Evolutionary conservation across 257 asterid genomes (phyloP).

Genomic region (Verbena officinalis): DNA sequence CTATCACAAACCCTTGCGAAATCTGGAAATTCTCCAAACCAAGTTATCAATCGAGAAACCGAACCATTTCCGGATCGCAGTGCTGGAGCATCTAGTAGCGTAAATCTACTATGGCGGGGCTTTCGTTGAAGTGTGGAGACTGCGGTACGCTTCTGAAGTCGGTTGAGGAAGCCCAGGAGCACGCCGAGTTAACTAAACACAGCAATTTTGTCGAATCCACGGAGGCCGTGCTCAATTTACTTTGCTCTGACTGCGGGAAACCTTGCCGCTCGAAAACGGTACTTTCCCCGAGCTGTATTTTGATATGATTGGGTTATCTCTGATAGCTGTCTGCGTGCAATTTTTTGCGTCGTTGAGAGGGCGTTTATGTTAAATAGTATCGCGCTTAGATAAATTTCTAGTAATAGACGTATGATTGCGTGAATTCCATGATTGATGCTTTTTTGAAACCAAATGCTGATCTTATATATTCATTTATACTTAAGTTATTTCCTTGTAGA

Average conservation of each 20-base stretch:
- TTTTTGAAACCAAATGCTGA: background rate
- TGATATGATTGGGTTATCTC: conserved; percentile 4
- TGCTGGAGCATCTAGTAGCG: conserved; percentile 3
- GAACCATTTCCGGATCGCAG: background rate
- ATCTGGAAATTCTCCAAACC: background rate
- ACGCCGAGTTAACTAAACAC: conserved; percentile 90
- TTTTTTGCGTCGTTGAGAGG: background rate
- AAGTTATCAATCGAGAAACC: conserved; percentile 23
- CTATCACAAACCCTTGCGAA: conserved; percentile 16
- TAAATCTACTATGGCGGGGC: conserved; percentile 66
- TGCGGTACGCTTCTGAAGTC: conserved; percentile 88
- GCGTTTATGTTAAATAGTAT: background rate
- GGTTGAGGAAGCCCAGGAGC: conserved; percentile 96
- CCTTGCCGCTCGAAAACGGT: conserved; percentile 97
- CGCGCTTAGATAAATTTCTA: background rate
- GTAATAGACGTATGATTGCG: background rate
- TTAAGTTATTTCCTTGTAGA: background rate
- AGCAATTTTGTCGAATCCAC: conserved; percentile 81
- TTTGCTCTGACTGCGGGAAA: conserved; percentile 83
- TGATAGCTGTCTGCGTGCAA: background rate
- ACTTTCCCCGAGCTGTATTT: conserved; percentile 20
- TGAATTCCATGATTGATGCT: background rate
- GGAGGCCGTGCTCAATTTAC: conserved; percentile 81
- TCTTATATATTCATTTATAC: background rate
- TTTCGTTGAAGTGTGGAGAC: conserved; percentile 88